A percentile compares a stretch with the other conserved stretches of the same genome.
These are phyloP conservation scores for Cladosporium sp. DNA, from an alignment of 2,329 filamentous ascomycete species.

Conservation along the genomic window DNA sequence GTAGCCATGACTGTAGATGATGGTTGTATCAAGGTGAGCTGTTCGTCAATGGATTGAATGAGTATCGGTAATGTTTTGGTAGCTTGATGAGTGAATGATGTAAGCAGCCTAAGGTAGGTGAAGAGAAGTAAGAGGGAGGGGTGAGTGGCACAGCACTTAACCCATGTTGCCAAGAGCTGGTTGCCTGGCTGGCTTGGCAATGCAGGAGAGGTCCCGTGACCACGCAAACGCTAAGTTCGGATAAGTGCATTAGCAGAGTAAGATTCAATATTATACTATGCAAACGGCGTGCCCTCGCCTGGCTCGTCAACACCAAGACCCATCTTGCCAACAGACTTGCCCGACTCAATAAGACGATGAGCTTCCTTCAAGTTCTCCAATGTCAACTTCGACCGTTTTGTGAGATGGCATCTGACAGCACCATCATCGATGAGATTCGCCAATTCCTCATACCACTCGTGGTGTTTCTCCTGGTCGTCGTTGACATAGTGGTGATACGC, in stretches of 20 bases:
- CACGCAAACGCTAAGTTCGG: not conserved
- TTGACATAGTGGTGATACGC: constrained; percentile 43
- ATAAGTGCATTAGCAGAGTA: not conserved
- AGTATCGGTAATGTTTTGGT: not conserved
- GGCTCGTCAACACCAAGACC: constrained; percentile 37
- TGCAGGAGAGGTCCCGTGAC: not conserved
- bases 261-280: not conserved
- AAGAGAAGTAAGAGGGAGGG: not conserved
- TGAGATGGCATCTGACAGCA: constrained; percentile 44
- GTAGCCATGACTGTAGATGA: not conserved
- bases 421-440: constrained; percentile 40
- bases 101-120: not conserved
- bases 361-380: constrained; percentile 44
- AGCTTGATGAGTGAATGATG: not conserved
- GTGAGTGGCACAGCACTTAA: not conserved
- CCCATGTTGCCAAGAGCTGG: not conserved
- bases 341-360: constrained; percentile 44
- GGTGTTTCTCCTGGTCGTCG: constrained; percentile 26
- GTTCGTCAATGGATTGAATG: not conserved
- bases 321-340: constrained; percentile 44
- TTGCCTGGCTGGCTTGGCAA: not conserved
- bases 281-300: constrained; percentile 18
- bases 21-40: not conserved
- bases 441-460: constrained; percentile 38
- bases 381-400: constrained; percentile 40